Conservation (phyloP, 192 early-diverging fungal species). For the Phycomyces blakesleeanus region DNA sequence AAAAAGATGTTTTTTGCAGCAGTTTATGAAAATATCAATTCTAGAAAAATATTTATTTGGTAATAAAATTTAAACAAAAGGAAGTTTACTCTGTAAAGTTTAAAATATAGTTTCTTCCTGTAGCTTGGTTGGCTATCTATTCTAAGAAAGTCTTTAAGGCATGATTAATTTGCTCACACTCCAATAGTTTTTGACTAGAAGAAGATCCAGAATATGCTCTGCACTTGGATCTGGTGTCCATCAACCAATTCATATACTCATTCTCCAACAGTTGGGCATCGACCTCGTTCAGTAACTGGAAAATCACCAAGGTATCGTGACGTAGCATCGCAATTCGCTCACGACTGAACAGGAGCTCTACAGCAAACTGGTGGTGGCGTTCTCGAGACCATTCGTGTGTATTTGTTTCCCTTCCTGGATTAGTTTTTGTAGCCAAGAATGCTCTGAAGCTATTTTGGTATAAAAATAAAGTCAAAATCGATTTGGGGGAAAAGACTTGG, state of each 20-base stretch:
- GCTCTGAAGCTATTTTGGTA: not conserved
- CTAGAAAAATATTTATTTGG: no score
- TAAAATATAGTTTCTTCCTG: not conserved
- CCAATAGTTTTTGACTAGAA: not conserved
- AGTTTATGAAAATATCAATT: no score
- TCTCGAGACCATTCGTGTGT: slow-evolving; percentile 27
- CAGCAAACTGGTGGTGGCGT: slow-evolving; percentile 40
- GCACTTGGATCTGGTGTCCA: slow-evolving; percentile 42
- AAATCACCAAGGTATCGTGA: slow-evolving; percentile 44
- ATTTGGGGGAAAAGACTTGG: not conserved
- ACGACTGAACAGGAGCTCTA: slow-evolving; percentile 37
- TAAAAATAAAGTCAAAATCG: not conserved
- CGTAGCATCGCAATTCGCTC: slow-evolving; percentile 45
- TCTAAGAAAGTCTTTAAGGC: not conserved
- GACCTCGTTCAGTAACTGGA: slow-evolving; percentile 43
- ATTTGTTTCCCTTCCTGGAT: not conserved
- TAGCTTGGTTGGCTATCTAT: not conserved
- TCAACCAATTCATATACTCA: slow-evolving; percentile 53
- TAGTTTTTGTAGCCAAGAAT: not conserved
- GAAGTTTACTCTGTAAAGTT: not conserved
- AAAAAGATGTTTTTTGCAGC: no score
- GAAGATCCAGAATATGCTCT: not conserved
- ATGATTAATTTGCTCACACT: not conserved
- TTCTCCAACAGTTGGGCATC: slow-evolving; percentile 43
- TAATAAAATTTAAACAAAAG: not conserved